phyloP scores from a whole-genome alignment of 2,329 filamentous ascomycete genomes.

The Phialocephala subalpina region DNA sequence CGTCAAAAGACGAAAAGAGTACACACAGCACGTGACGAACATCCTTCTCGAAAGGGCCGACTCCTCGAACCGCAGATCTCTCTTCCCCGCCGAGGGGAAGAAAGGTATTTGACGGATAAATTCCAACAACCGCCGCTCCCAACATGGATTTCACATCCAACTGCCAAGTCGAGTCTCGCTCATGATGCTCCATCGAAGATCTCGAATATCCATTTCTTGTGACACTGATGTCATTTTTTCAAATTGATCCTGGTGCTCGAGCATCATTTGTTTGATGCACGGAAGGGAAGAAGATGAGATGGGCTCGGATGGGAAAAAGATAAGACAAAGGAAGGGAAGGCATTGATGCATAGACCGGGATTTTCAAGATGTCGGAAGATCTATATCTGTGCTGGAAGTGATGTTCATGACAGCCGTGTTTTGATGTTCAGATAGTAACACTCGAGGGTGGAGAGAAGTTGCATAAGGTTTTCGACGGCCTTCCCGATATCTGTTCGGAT shows the following conservation, averaged over 20 bases:
- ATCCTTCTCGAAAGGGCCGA: background rate
- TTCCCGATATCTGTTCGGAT: background rate
- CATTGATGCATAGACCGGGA: background rate
- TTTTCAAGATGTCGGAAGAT: background rate
- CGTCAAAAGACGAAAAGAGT: no score
- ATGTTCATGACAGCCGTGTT: background rate
- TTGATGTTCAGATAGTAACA: no score
- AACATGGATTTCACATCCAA: background rate
- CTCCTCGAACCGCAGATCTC: background rate
- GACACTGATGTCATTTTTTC: conserved; percentile 2
- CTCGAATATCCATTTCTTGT: background rate
- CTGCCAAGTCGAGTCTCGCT: background rate
- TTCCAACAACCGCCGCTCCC: background rate
- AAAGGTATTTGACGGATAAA: background rate
- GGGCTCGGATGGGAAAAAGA: background rate
- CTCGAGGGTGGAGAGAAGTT: no score
- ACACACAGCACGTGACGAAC: background rate
- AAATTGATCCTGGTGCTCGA: background rate
- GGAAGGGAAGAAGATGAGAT: background rate
- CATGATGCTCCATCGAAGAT: background rate
- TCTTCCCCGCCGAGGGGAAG: background rate
- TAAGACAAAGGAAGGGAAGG: background rate
- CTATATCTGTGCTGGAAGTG: background rate
- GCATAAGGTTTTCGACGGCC: background rate
- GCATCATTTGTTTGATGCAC: conserved; percentile 5